phyloP scores from a whole-genome alignment of 208 protist genomes.

The Acanthamoeba culbertsoni region DNA sequence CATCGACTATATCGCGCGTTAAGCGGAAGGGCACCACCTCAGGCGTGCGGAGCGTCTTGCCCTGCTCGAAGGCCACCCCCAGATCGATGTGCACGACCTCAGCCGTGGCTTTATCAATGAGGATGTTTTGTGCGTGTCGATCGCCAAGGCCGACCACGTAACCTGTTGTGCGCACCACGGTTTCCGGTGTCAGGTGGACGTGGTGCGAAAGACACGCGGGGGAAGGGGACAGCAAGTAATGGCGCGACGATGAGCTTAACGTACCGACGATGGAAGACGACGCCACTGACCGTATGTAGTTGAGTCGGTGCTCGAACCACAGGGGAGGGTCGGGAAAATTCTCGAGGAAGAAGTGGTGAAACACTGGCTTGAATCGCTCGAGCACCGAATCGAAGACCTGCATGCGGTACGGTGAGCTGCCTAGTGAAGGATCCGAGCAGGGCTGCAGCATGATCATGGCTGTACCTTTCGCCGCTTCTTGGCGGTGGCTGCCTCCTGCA shows the following conservation, averaged over 20 bases:
- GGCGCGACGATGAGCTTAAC: neutral
- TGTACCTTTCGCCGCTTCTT: neutral
- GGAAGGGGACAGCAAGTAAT: neutral
- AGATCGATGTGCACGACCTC: constrained; percentile 96
- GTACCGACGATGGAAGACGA: constrained; percentile 86
- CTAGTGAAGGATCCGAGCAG: neutral
- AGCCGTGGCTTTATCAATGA: constrained; percentile 89
- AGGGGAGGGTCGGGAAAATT: constrained; percentile 80
- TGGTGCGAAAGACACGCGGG: neutral
- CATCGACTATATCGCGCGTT: constrained; percentile 93
- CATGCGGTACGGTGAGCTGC: neutral
- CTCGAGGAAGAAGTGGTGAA: constrained; percentile 96
- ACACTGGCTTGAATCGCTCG: constrained; percentile 88
- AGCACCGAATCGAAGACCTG: constrained; percentile 16
- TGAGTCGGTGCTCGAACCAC: constrained; percentile 86
- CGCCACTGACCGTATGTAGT: constrained; percentile 92
- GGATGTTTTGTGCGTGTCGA: constrained; percentile 93
- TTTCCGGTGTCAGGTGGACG: no score
- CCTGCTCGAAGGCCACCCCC: constrained; percentile 94
- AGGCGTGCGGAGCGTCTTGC: constrained; percentile 88
- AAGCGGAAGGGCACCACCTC: constrained; percentile 96
- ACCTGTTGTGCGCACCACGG: constrained; percentile 74
- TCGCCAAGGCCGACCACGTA: constrained; percentile 96
- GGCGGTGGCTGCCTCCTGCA: constrained; percentile 4
- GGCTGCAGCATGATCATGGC: neutral